Conservation (phyloP, 1,284 basidiomycete genomes). For the Sphagnurus paluster region DNA sequence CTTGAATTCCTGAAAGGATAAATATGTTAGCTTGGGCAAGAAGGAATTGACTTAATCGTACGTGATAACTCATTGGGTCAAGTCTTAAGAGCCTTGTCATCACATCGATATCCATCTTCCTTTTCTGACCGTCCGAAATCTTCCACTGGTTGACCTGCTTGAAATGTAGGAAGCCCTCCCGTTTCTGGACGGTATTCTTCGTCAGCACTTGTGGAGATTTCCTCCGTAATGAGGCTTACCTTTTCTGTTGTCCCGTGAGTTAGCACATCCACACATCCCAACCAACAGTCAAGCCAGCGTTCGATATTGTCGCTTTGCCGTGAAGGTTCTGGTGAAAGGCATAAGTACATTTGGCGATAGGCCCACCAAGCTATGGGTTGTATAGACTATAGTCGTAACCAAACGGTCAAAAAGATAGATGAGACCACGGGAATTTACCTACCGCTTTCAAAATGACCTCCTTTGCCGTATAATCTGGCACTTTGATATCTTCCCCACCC, state of each 20-base stretch:
- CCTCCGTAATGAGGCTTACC: constrained; percentile 34
- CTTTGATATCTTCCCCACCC: constrained; percentile 40
- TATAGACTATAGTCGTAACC: constrained; percentile 7
- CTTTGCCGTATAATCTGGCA: constrained; percentile 33
- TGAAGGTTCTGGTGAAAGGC: constrained; percentile 15
- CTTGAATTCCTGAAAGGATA: constrained; percentile 41
- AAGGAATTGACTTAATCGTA: constrained; percentile 33
- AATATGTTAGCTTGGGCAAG: neutral
- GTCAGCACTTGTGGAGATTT: neutral
- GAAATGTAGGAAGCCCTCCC: constrained; percentile 63
- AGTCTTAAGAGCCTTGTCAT: constrained; percentile 64
- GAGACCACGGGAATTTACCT: constrained; percentile 6
- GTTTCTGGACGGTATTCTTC: constrained; percentile 45
- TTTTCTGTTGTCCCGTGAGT: constrained; percentile 59
- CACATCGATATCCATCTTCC: constrained; percentile 70
- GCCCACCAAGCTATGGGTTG: constrained; percentile 31
- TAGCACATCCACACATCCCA: constrained; percentile 59
- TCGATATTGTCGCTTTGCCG: constrained; percentile 35
- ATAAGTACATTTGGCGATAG: constrained; percentile 24
- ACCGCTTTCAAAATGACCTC: constrained; percentile 47
- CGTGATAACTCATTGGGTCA: constrained; percentile 65
- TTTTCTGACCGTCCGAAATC: constrained; percentile 47
- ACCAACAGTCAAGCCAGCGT: constrained; percentile 76
- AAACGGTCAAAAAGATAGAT: neutral
- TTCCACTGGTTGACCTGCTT: constrained; percentile 60